Conservation (phyloP, 768 basidiomycete species). For the Termitomyces sp. region DNA sequence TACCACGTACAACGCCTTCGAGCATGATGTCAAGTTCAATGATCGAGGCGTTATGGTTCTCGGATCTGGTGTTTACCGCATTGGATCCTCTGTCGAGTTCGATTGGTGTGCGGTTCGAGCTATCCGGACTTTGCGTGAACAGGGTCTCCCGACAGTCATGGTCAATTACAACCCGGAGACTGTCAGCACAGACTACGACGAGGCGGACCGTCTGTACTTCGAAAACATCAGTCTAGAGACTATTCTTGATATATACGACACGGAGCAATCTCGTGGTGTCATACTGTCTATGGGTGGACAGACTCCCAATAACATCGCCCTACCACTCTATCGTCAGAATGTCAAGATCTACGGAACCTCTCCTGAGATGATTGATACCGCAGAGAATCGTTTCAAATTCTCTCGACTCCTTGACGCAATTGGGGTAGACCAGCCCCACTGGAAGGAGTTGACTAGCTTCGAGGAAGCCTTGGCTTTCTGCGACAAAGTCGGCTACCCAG, state of each 20-base stretch:
- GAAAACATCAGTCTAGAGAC: slow-evolving; percentile 98
- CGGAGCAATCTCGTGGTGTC: slow-evolving; percentile 82
- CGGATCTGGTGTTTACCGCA: slow-evolving; percentile 97
- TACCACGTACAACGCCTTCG: slow-evolving; percentile 94
- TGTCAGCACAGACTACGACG: slow-evolving; percentile 98
- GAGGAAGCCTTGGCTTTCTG: slow-evolving; percentile 88
- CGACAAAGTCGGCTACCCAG: slow-evolving; percentile 89
- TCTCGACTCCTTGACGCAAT: slow-evolving; percentile 96
- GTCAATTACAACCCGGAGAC: slow-evolving; percentile 99
- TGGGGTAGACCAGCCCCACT: slow-evolving; percentile 95
- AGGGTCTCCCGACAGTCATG: slow-evolving; percentile 94
- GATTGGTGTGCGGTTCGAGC: slow-evolving; percentile 99
- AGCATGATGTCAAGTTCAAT: slow-evolving; percentile 85
- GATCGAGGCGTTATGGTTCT: slow-evolving; percentile 96
- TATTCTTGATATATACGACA: slow-evolving; percentile 94
- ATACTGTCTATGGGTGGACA: slow-evolving; percentile 99
- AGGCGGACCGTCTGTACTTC: slow-evolving; percentile 97
- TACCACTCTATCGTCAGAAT: slow-evolving; percentile 93
- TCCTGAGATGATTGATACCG: slow-evolving; percentile 99
- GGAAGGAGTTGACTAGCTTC: slow-evolving; percentile 95
- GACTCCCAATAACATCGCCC: slow-evolving; percentile 97
- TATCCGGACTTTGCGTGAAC: slow-evolving; percentile 92
- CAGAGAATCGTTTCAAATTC: slow-evolving; percentile 99
- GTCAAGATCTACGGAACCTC: slow-evolving; percentile 99
- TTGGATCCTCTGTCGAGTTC: slow-evolving; percentile 98